Base-by-base conservation (phyloP, 352 stramenopile genomes). In the Phytophthora capsici region DNA sequence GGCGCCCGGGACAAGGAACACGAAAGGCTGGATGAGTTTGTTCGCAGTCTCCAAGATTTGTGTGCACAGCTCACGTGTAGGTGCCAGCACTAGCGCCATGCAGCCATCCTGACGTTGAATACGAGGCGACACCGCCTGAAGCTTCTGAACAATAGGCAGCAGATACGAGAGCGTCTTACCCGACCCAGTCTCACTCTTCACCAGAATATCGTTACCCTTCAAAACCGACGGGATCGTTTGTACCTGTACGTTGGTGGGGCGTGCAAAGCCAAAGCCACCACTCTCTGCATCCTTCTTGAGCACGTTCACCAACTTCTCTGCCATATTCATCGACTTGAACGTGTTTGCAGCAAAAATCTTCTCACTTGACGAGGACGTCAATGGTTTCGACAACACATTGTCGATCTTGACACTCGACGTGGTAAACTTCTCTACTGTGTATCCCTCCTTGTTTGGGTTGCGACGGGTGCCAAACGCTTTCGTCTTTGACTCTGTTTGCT, bases 81-180 rank as follows among this genome's bases (percentile, higher is more conserved):
- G 97, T 3, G 97, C 94, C 2, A 99, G 66, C 9, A 99, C 84
- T 9, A 99, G 71, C 17, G 94, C 94, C 54, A 95, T 66, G 51
- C 88, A 97, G n/a, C 90, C 89, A 59, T 98, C 88, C 7, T 89
- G 69, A 13, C 90, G 80, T 25, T 84, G 72, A 16, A 97, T 82
- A 10, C 93, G 80, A 0, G 82, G 83, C n/a, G 86, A 71, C 26
- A 87, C 61, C 6, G 72, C 60, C 57, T 94, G 84, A 13, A 98
- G 71, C 26, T 91, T 85, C 66, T 99, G 90, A 13, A 99, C 76
- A 43, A 99, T 95, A 14, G 97, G 97, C 32, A 99, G 70, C 40
- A 99, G 60, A 64, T 98, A 99, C 38, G 97, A 94, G 43, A 99
- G 77, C 30, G 97, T 99, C 71, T 99, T 99, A 46, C 96, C 96